Evolutionary conservation across 345 rosid species (phyloP), one percentile per base, ranked within the genome.

Genomic region (Brassica cretica): DNA sequence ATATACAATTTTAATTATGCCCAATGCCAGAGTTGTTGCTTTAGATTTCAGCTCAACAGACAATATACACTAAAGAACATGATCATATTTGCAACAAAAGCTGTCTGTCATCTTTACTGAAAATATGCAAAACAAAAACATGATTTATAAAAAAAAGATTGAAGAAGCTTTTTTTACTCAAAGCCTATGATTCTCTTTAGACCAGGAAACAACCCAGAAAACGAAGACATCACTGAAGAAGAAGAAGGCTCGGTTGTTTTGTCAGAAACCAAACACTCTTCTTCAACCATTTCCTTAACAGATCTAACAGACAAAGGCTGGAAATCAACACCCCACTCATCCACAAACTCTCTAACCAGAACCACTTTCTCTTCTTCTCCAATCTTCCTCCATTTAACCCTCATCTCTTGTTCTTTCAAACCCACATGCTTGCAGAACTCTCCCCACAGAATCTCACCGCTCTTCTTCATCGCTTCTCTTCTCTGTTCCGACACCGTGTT

Each of bases 391-490:
- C 96, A 92, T 35, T 75, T 81, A 68, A 12, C 80, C 78, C 69
- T 83, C 86, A 85, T 66, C 69, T 88, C 88, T 1, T 84, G 91
- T 63, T 87, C 88, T 66, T 82, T 59, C 80, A 83, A 5, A 33
- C 60, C 82, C 81, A 86, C 64, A 75, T 79, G 76, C 37, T 74
- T 64, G 81, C 94, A 89, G 7, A 92, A 69, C 89, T 92, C 95
- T 4, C 71, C 35, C 88, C 90, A 90, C 10, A 94, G 80, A 72
- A 94, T 64, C 71, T 86, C 89, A 21, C 77, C 82, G 84, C 94
- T 89, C 80, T 87, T 89, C 84, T 78, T 83, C 96, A 94, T 82
- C 73, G 97, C 98, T 64, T 89, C 91, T 55, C 87, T 80, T 58
- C 84, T 87, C 71, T 85, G 91, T 68, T 70, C 79, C 67, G 76